Base-by-base conservation (phyloP, 225 moss, liverwort and hornwort genomes). In the Bryoerythrophyllum caledonicum region DNA sequence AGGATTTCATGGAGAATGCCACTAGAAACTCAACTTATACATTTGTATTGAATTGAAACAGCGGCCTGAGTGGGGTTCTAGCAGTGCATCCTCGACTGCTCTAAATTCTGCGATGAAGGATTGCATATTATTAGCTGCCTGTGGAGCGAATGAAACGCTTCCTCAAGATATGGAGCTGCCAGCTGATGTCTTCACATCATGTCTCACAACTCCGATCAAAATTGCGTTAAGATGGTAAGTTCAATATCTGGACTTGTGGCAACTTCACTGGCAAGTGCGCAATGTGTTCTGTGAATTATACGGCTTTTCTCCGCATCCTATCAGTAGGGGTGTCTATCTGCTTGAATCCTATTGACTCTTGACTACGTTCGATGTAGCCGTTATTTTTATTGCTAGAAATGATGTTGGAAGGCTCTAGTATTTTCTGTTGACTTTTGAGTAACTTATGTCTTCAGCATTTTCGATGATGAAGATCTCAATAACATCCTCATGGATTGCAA, bases 161-260 rank as follows among this genome's bases (percentile, higher is more conserved):
- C 93, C 93, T 67, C 93, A 94, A 77, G 91, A 88, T 82, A 79
- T 84, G 58, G 93, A 94, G 76, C 85, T 91, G 72, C 93, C 93
- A 62, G 93, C 93, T 68, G 91, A 94, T 78, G 88, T 94, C 76
- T 94, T 94, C 78, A 94, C 93, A 27, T 89, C 93, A 13, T 94
- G 93, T 76, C 88, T 94, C 10, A 94, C 93, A 40, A 94, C 91
- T 32, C 93, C 93, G 46, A 94, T 94, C 71, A 94, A 94, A 84
- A 91, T 91, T 54, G 91, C 93, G 52, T 70, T 94, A 28, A 90
- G 91, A 91, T 94, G 93, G 93, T 93, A 79, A 67, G 34, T 60
- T 60, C 30, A 34, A 41, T 62, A 65, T 40, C 46, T 60, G 28
- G 24, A 24, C 24, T 58, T 48, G 34, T 54, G 65, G 27, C 49